Base-by-base conservation (phyloP, 345 rosid genomes). In the Gossypium rotundifolium region DNA sequence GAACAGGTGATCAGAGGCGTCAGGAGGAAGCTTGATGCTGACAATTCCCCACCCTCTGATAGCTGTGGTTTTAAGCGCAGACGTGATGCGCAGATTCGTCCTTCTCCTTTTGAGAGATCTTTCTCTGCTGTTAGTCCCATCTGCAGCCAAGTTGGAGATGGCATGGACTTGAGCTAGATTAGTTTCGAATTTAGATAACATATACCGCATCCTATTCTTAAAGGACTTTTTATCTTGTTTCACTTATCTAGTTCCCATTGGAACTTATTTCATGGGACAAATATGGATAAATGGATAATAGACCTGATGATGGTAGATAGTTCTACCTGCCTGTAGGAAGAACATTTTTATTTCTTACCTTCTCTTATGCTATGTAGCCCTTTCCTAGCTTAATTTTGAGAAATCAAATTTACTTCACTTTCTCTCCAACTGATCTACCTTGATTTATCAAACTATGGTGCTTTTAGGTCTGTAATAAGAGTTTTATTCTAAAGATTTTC, bases 21-120 rank as follows among this genome's bases (percentile, higher is more conserved):
- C 38, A 88, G 99, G 72, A 88, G 99, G 96, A 95, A 91, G 98
- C 89, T 90, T 23, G 99, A 95, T 66, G 83, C 85, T 71, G 99
- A 91, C 61, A 88, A 66, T 78, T 81, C 87, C 71, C 79, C 98
- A 45, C 42, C 75, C 68, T 72, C 89, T 60, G 98, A 95, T 75
- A 78, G 81, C 79, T 90, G 94, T 68, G 83, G 86, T 27, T 90
- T 85, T 81, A 93, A 95, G 95, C 98, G 98, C 84, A 89, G 94
- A 49, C 90, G 89, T 18, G 91, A 87, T 86, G 87, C 84, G 3
- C 90, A 91, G 78, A 77, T 77, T 77, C 90, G 85, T 45, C 83
- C 96, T 84, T 95, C 98, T 87, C 96, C 97, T 67, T 93, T 95
- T 23, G 97, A 91, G 94, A 93, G 91, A 88, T 89, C 97, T 60